These are phyloP conservation scores for Euphorbia celastroides DNA, from an alignment of 441 rosid genomes.

Conservation along the genomic window DNA sequence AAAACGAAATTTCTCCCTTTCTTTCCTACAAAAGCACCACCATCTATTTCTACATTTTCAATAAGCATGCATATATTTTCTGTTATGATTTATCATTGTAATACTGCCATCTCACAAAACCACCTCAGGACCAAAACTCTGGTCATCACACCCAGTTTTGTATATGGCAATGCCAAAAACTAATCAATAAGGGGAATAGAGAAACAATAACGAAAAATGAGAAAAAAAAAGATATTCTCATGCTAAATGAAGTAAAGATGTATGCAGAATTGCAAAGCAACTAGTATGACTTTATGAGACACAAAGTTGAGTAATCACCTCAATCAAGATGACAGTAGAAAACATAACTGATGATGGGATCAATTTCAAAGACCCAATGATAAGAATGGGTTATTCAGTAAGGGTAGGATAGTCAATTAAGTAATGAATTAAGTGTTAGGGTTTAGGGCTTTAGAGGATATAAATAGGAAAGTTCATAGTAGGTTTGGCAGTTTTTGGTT, in stretches of 20 bases:
- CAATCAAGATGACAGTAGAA: background rate
- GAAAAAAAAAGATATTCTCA: background rate
- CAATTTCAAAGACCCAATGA: background rate
- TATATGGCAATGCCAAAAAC: background rate
- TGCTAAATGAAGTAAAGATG: background rate
- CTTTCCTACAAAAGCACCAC: background rate
- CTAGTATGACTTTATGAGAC: background rate
- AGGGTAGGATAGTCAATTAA: too few species aligned
- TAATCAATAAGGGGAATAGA: background rate
- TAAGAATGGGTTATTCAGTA: too few species aligned
- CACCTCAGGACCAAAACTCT: background rate
- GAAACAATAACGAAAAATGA: background rate
- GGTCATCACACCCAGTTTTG: background rate
- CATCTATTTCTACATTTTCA: background rate
- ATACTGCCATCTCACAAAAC: background rate
- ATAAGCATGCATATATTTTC: background rate
- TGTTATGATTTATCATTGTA: background rate
- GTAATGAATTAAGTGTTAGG: too few species aligned
- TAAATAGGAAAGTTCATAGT: too few species aligned
- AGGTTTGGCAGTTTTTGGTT: too few species aligned
- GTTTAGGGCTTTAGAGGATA: too few species aligned
- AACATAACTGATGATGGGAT: background rate
- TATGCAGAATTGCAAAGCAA: background rate
- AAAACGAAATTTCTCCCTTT: background rate
- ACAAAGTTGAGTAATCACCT: background rate